A percentile compares a stretch with the other conserved stretches of the same genome.
Conservation (phyloP, 2,329 filamentous ascomycete genomes). For the Talaromyces sp. region DNA sequence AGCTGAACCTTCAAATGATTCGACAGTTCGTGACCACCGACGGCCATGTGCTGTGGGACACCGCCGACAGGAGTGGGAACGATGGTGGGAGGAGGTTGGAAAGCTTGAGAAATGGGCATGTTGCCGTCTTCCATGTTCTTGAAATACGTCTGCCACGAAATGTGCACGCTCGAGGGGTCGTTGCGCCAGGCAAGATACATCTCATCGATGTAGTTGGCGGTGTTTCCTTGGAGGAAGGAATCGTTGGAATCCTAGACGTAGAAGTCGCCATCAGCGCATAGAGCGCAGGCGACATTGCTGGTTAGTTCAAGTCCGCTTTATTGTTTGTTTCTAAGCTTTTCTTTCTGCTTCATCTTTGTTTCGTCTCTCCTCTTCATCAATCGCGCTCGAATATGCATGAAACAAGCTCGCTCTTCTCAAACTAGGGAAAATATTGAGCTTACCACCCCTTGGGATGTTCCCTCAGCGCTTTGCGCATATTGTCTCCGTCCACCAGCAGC, state of each 20-base stretch:
- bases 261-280: slow-evolving; percentile 12
- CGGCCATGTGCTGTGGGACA: slow-evolving; percentile 66
- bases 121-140: slow-evolving; percentile 97
- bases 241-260: slow-evolving; percentile 69
- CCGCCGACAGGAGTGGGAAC: slow-evolving; percentile 76
- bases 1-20: slow-evolving; percentile 98
- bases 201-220: slow-evolving; percentile 98
- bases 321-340: background rate
- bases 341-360: background rate
- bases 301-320: slow-evolving; percentile 10
- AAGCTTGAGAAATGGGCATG: slow-evolving; percentile 96
- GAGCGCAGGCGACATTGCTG: slow-evolving; percentile 19
- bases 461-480: slow-evolving; percentile 56
- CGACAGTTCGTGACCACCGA: slow-evolving; percentile 73
- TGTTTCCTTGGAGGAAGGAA: slow-evolving; percentile 93
- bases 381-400: background rate
- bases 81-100: slow-evolving; percentile 89
- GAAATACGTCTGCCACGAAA: slow-evolving; percentile 99
- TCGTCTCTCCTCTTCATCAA: background rate
- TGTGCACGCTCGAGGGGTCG: slow-evolving; percentile 86
- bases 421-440: slow-evolving; percentile 19
- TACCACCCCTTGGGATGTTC: slow-evolving; percentile 57
- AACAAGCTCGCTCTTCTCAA: background rate
- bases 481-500: slow-evolving; percentile 38
- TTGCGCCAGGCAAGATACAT: slow-evolving; percentile 99